Conservation (phyloP, 495 filamentous ascomycete genomes). For the Hypoxylon fuscum region DNA sequence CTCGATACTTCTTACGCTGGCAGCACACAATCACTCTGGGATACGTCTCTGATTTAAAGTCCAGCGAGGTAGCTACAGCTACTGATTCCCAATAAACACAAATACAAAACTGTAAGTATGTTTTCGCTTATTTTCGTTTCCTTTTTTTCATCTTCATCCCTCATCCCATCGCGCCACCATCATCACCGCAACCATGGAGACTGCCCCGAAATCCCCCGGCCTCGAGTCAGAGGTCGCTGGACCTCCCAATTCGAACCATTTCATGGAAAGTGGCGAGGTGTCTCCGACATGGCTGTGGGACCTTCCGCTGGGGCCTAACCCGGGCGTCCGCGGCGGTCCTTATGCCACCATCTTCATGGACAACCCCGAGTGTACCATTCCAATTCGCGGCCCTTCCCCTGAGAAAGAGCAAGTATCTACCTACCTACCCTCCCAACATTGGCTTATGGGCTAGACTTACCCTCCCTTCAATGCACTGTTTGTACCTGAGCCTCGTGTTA, state of each 20-base stretch:
- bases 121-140: slow-evolving; percentile 10
- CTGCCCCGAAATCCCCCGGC: background rate
- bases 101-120: slow-evolving; percentile 22
- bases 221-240: background rate
- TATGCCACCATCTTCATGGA: slow-evolving; percentile 18
- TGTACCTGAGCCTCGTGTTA: too few relatives aligned
- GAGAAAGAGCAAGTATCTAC: slow-evolving; percentile 13
- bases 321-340: slow-evolving; percentile 32
- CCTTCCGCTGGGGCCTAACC: slow-evolving; percentile 15
- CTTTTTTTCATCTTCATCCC: slow-evolving; percentile 3
- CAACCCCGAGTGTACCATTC: slow-evolving; percentile 4
- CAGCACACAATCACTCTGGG: background rate
- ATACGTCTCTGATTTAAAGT: background rate
- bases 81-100: background rate
- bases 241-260: slow-evolving; percentile 19
- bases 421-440: background rate
- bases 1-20: slow-evolving; percentile 8
- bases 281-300: slow-evolving; percentile 8
- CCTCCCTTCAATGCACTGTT: too few relatives aligned
- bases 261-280: slow-evolving; percentile 4
- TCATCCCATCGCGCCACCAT: background rate
- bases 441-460: too few relatives aligned
- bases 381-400: background rate
- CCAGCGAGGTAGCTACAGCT: background rate
- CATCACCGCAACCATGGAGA: background rate